phyloP scores from a whole-genome alignment of 148 eudicot genomes.

The Nepenthes gracilis region DNA sequence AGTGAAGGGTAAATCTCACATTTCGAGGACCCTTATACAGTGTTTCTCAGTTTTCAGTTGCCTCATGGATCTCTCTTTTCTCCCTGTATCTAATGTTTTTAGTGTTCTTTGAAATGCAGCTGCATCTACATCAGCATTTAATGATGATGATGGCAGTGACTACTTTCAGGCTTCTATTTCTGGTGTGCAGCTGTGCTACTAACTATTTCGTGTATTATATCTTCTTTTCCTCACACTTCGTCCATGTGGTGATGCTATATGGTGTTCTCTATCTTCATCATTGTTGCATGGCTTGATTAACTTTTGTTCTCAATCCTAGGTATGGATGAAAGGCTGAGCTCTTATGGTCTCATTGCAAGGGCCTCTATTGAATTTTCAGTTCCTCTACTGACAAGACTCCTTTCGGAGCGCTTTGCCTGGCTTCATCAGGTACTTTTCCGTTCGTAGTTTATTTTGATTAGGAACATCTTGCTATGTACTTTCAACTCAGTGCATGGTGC shows the following conservation, averaged over 20 bases:
- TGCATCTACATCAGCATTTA: conserved; percentile 69
- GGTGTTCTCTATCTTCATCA: background rate
- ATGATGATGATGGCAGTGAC: conserved; percentile 55
- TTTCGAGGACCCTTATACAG: background rate
- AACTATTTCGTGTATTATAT: background rate
- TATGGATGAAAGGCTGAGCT: conserved; percentile 96
- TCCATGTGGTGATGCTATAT: background rate
- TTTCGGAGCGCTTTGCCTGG: conserved; percentile 57
- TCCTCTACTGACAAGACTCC: conserved; percentile 61
- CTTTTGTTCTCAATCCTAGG: conserved; percentile 25
- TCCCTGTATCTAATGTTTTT: conserved; percentile 5
- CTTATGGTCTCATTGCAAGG: conserved; percentile 88
- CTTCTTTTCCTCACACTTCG: conserved; percentile 3
- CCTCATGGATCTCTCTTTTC: background rate
- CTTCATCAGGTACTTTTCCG: conserved; percentile 59
- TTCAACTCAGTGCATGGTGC: too few species aligned
- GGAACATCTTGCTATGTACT: background rate
- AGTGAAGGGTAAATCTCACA: conserved; percentile 40
- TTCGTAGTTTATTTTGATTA: background rate
- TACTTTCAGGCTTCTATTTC: conserved; percentile 74
- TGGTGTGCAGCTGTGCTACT: conserved; percentile 34
- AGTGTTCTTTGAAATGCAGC: conserved; percentile 20
- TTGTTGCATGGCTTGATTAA: conserved; percentile 1
- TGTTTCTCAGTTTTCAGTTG: background rate
- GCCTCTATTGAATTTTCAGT: conserved; percentile 60